Percentiles rank a stretch among this genome's conserved stretches.
Conservation (phyloP, 768 basidiomycete genomes). For the Boletus subparvulus region DNA sequence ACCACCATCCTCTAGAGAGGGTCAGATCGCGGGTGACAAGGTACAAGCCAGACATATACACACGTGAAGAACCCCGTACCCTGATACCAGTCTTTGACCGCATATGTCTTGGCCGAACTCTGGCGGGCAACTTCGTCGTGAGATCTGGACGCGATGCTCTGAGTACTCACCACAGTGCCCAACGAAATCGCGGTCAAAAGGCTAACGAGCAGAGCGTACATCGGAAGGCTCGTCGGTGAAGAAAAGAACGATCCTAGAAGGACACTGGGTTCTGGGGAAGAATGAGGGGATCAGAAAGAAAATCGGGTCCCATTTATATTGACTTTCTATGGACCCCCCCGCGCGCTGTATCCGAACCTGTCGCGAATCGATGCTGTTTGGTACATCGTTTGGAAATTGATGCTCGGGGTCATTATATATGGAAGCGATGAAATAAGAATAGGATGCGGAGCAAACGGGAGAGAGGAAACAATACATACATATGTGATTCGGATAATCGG, state of each 20-base stretch:
- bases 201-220: slow-evolving; percentile 23
- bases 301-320: slow-evolving; percentile 4
- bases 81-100: slow-evolving; percentile 35
- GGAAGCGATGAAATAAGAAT: background rate
- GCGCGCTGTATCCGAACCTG: background rate
- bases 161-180: slow-evolving; percentile 30
- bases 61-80: slow-evolving; percentile 59
- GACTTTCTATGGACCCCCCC: background rate
- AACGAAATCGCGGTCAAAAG: slow-evolving; percentile 31
- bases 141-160: slow-evolving; percentile 12
- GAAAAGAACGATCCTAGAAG: background rate
- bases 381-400: background rate
- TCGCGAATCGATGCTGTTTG: background rate
- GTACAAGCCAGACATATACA: slow-evolving; percentile 12
- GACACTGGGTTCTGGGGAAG: background rate
- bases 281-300: background rate
- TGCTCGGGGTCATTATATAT: too few relatives aligned
- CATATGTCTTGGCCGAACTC: slow-evolving; percentile 29
- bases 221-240: slow-evolving; percentile 5
- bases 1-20: slow-evolving; percentile 56
- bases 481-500: background rate
- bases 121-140: background rate
- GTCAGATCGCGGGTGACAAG: background rate
- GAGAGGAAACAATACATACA: background rate
- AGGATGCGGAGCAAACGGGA: background rate